phyloP scores from a whole-genome alignment of 1,284 basidiomycete species.

The Bondarzewia mesenterica region DNA sequence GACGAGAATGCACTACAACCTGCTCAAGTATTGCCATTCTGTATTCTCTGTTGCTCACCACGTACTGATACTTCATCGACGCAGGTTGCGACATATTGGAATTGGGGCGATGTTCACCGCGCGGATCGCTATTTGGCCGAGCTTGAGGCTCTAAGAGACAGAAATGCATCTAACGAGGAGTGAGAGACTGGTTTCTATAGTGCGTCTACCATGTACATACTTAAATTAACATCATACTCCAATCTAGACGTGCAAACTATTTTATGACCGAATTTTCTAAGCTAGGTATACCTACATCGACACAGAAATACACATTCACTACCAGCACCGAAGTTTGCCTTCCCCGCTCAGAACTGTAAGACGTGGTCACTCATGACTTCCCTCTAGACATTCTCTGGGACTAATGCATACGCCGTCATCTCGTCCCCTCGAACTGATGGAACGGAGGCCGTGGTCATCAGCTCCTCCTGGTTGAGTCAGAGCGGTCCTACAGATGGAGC shows the following conservation, averaged over 20 bases:
- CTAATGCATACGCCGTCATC: slow-evolving; percentile 79
- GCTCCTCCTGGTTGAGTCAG: slow-evolving; percentile 81
- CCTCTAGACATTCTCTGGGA: slow-evolving; percentile 41
- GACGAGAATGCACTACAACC: slow-evolving; percentile 94
- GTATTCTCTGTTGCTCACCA: background rate
- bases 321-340: slow-evolving; percentile 37
- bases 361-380: slow-evolving; percentile 19
- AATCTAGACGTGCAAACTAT: slow-evolving; percentile 50
- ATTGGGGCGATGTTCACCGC: slow-evolving; percentile 79
- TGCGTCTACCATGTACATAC: slow-evolving; percentile 5
- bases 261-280: slow-evolving; percentile 55
- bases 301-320: slow-evolving; percentile 58
- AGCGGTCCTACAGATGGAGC: slow-evolving; percentile 29
- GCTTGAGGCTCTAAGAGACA: slow-evolving; percentile 55
- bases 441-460: slow-evolving; percentile 84
- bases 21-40: slow-evolving; percentile 54
- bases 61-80: slow-evolving; percentile 1
- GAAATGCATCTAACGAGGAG: slow-evolving; percentile 63
- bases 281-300: slow-evolving; percentile 61
- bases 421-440: slow-evolving; percentile 83
- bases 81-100: slow-evolving; percentile 83
- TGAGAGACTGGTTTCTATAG: slow-evolving; percentile 31
- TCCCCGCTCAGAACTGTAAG: background rate
- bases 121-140: slow-evolving; percentile 73
- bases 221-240: slow-evolving; percentile 7